Percentiles rank a stretch among this genome's conserved stretches.
Evolutionary conservation across 768 basidiomycete species (phyloP).

Genomic region (Lyophyllum atratum): DNA sequence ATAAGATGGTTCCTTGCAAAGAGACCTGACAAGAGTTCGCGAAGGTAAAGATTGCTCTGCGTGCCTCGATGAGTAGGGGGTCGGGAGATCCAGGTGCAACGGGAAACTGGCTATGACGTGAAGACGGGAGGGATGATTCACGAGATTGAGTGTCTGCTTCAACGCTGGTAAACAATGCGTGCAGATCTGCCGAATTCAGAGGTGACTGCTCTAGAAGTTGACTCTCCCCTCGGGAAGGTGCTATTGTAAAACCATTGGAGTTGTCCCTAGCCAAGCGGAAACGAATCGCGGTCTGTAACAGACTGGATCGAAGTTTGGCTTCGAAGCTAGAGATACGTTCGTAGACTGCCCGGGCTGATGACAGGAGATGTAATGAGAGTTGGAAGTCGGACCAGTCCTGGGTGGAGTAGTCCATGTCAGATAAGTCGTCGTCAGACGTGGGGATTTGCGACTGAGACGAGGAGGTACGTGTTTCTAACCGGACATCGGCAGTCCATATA

Average conservation of each 20-base stretch:
- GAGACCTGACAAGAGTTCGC: constrained; percentile 75
- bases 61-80: constrained; percentile 55
- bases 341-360: constrained; percentile 72
- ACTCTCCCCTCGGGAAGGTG: constrained; percentile 66
- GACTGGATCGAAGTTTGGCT: constrained; percentile 56
- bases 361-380: constrained; percentile 76
- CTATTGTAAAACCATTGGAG: constrained; percentile 53
- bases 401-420: constrained; percentile 82
- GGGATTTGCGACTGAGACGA: constrained; percentile 27
- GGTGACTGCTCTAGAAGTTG: constrained; percentile 81
- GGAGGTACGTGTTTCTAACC: constrained; percentile 33
- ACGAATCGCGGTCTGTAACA: constrained; percentile 59
- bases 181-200: constrained; percentile 80
- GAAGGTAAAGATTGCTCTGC: constrained; percentile 59
- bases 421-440: constrained; percentile 60
- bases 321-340: constrained; percentile 75
- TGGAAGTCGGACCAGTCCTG: constrained; percentile 93
- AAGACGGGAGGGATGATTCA: constrained; percentile 25
- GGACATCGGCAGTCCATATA: constrained; percentile 56
- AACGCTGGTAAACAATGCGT: constrained; percentile 54
- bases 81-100: constrained; percentile 27
- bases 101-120: constrained; percentile 34
- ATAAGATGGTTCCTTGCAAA: constrained; percentile 81
- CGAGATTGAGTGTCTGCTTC: constrained; percentile 40
- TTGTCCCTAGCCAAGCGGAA: constrained; percentile 61